A percentile compares a stretch with the other conserved stretches of the same genome.
Evolutionary conservation across 805 yeast species (phyloP).

Genomic region (Kodamaea kakaduensis): DNA sequence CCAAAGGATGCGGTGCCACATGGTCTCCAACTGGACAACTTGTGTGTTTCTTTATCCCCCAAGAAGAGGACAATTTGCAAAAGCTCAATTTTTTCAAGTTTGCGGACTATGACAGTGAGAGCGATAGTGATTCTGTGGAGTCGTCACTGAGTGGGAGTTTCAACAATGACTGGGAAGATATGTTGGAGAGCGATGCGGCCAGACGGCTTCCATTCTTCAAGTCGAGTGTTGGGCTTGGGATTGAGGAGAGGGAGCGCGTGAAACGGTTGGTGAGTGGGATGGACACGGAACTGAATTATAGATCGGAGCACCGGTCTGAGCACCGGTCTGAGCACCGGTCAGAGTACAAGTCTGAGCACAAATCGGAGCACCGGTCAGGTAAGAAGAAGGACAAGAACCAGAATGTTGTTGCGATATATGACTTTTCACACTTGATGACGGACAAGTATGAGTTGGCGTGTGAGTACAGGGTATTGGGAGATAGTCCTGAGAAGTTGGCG

Average conservation of each 20-base stretch:
- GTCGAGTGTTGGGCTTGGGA: slow-evolving; percentile 38
- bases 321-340: too few species aligned
- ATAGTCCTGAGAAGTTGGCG: slow-evolving; percentile 60
- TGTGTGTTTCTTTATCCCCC: slow-evolving; percentile 75
- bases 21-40: slow-evolving; percentile 80
- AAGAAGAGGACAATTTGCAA: slow-evolving; percentile 37
- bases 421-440: slow-evolving; percentile 69
- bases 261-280: slow-evolving; percentile 40
- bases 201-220: slow-evolving; percentile 50
- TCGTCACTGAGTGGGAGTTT: slow-evolving; percentile 51
- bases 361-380: too few species aligned
- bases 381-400: slow-evolving; percentile 26
- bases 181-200: slow-evolving; percentile 53
- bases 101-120: slow-evolving; percentile 42
- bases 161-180: slow-evolving; percentile 65
- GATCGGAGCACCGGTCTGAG: slow-evolving; percentile 36
- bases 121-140: slow-evolving; percentile 19
- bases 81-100: slow-evolving; percentile 43
- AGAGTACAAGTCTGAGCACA: slow-evolving; percentile 20
- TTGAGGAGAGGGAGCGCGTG: slow-evolving; percentile 22
- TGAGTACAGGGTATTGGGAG: slow-evolving; percentile 63
- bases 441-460: slow-evolving; percentile 67
- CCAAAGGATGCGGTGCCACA: slow-evolving; percentile 88
- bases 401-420: slow-evolving; percentile 60
- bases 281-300: slow-evolving; percentile 28